Percentiles rank a stretch among this genome's conserved stretches.
These are phyloP conservation scores for Fusarium sp. DNA, from an alignment of 2,329 filamentous ascomycete genomes.

Conservation along the genomic window DNA sequence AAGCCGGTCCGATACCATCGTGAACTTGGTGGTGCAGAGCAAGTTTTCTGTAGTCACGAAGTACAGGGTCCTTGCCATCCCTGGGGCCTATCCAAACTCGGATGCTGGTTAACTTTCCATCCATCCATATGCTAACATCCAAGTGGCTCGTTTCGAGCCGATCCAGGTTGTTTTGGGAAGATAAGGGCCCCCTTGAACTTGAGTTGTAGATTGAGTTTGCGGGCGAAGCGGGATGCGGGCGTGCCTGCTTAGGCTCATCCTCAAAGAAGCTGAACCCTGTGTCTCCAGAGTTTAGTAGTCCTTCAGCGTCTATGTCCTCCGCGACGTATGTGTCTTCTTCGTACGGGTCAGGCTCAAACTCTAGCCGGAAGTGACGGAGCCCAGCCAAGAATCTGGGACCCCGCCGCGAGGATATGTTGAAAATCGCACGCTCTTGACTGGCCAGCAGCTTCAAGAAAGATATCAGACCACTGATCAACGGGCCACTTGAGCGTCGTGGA, in stretches of 20 bases:
- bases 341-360: constrained; percentile 61
- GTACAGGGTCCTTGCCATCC: constrained; percentile 51
- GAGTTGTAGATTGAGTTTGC: neutral
- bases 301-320: constrained; percentile 56
- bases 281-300: constrained; percentile 56
- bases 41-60: constrained; percentile 62
- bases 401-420: constrained; percentile 51
- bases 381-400: constrained; percentile 61
- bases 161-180: constrained; percentile 3
- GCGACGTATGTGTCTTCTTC: constrained; percentile 51
- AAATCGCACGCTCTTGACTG: constrained; percentile 62
- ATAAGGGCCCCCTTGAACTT: constrained; percentile 12
- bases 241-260: constrained; percentile 22
- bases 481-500: constrained; percentile 65
- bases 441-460: constrained; percentile 61
- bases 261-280: constrained; percentile 61
- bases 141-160: constrained; percentile 42
- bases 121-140: constrained; percentile 41
- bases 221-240: constrained; percentile 16
- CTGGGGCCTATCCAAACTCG: constrained; percentile 62
- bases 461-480: constrained; percentile 60
- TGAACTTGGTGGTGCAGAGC: constrained; percentile 53
- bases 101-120: constrained; percentile 42
- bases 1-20: constrained; percentile 58
- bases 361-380: constrained; percentile 65